phyloP scores from a whole-genome alignment of 2,329 filamentous ascomycete genomes.

The Colletotrichum higginsianum region DNA sequence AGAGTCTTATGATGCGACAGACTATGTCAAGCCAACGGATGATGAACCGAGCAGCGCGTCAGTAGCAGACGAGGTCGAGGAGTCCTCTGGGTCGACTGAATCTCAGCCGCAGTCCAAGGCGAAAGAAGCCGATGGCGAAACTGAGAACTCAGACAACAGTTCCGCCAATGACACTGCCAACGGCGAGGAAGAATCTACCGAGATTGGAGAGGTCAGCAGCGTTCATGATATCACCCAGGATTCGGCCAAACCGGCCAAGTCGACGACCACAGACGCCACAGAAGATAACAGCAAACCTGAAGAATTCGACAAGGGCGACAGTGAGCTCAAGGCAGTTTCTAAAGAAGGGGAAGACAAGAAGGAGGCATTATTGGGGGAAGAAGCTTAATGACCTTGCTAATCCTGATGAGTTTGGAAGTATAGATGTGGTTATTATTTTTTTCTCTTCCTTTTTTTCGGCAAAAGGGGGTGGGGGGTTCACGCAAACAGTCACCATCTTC shows the following conservation, averaged over 20 bases:
- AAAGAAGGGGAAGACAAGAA: slow-evolving; percentile 30
- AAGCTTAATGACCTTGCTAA: slow-evolving; percentile 10
- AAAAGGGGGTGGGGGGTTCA: background rate
- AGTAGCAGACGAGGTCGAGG: slow-evolving; percentile 27
- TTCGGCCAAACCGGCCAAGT: slow-evolving; percentile 43
- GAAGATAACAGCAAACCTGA: slow-evolving; percentile 44
- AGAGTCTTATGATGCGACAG: slow-evolving; percentile 6
- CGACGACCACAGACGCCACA: slow-evolving; percentile 40
- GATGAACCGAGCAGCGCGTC: slow-evolving; percentile 13
- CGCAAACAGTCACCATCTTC: background rate
- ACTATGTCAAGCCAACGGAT: background rate
- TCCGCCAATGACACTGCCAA: slow-evolving; percentile 31
- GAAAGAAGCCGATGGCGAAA: background rate
- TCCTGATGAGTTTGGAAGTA: slow-evolving; percentile 8
- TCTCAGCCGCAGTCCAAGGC: background rate
- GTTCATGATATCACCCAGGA: slow-evolving; percentile 48
- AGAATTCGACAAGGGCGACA: slow-evolving; percentile 44
- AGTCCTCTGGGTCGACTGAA: slow-evolving; percentile 37
- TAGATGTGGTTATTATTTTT: background rate
- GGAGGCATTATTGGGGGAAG: slow-evolving; percentile 12
- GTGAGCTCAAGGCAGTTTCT: slow-evolving; percentile 31
- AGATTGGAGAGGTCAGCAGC: slow-evolving; percentile 35
- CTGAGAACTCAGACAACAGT: slow-evolving; percentile 35
- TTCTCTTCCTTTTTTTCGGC: background rate
- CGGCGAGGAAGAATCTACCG: slow-evolving; percentile 43